phyloP scores from a whole-genome alignment of 1,284 basidiomycete genomes.

The Porogramme epimiltina region DNA sequence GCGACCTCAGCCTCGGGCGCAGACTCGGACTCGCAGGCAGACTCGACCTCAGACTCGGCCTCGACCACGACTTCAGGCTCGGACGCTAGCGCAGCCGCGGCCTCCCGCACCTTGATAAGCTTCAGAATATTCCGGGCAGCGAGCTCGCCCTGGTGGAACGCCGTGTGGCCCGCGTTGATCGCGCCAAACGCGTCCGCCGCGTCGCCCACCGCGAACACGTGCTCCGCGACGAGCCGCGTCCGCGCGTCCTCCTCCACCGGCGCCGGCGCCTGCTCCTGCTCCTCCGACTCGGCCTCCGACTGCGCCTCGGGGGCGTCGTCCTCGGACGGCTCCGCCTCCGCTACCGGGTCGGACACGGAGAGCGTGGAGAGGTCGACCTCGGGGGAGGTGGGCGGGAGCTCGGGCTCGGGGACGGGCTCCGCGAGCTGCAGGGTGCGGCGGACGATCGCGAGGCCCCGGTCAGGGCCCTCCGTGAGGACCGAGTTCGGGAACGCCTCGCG shows the following conservation, averaged over 20 bases:
- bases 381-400: background rate
- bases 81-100: background rate
- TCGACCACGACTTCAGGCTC: no score
- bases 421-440: slow-evolving; percentile 62
- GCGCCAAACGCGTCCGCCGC: slow-evolving; percentile 72
- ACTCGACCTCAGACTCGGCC: no score
- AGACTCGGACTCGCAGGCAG: slow-evolving; percentile 36
- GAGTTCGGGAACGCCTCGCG: slow-evolving; percentile 48
- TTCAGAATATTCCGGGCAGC: slow-evolving; percentile 56
- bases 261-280: slow-evolving; percentile 19
- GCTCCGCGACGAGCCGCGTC: slow-evolving; percentile 44
- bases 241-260: slow-evolving; percentile 19
- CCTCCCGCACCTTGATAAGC: slow-evolving; percentile 39
- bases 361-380: no score
- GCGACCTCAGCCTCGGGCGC: slow-evolving; percentile 11
- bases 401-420: slow-evolving; percentile 24
- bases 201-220: slow-evolving; percentile 72
- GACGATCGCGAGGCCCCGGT: slow-evolving; percentile 54
- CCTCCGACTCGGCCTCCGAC: slow-evolving; percentile 32
- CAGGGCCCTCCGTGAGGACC: slow-evolving; percentile 42
- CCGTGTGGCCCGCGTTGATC: slow-evolving; percentile 72
- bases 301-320: slow-evolving; percentile 37
- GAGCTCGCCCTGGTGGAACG: slow-evolving; percentile 59
- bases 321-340: background rate
- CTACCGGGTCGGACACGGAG: no score